Percentiles rank a stretch among this genome's conserved stretches.
Evolutionary conservation across 1,284 basidiomycete species (phyloP).

Genomic region (Garcileccinum viscosum): DNA sequence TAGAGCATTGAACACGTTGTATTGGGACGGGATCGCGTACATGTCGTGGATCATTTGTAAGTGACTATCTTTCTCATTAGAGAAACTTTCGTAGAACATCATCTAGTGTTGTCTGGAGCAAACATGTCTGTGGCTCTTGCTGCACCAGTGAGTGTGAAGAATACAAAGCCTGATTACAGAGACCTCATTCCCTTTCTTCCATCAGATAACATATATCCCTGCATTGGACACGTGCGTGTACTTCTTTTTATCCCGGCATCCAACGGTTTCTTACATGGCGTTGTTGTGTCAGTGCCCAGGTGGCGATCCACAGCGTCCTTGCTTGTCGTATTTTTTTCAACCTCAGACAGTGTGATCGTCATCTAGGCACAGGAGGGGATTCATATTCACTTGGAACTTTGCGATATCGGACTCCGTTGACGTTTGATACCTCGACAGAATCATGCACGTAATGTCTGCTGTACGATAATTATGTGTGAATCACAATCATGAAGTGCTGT

Average conservation of each 20-base stretch:
- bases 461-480: not conserved
- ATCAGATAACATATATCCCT: conserved; percentile 24
- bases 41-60: conserved; percentile 37
- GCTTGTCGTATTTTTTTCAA: conserved; percentile 39
- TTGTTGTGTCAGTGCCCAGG: conserved; percentile 29
- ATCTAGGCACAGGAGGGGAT: not conserved
- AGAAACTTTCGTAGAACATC: not conserved
- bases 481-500: not conserved
- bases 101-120: conserved; percentile 24
- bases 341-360: conserved; percentile 28
- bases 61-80: not conserved
- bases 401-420: conserved; percentile 3
- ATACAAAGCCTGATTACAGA: not conserved
- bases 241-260: not conserved
- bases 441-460: not conserved
- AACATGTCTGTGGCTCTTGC: conserved; percentile 27
- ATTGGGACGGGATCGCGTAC: conserved; percentile 38
- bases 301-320: conserved; percentile 36
- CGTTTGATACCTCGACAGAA: not conserved
- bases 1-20: conserved; percentile 28
- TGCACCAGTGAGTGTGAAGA: conserved; percentile 27
- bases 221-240: conserved; percentile 36
- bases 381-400: conserved; percentile 17
- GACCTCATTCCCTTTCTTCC: not conserved
- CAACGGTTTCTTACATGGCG: conserved; percentile 12